Evolutionary conservation across 345 rosid genomes (phyloP), one percentile per base, ranked within the genome.

Genomic region (Dovyalis caffra): DNA sequence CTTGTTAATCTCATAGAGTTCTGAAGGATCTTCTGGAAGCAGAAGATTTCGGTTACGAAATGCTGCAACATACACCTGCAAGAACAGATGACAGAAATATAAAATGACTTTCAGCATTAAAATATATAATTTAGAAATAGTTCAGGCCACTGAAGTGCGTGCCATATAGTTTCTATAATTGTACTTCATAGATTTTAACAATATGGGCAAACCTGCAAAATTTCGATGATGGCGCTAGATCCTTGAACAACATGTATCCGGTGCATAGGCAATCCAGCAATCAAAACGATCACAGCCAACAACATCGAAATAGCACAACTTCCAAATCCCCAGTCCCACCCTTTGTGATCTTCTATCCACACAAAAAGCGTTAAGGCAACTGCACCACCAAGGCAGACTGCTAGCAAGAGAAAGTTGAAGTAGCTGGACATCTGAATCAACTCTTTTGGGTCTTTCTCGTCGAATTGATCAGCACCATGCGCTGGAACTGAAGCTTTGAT

Each of bases 391-490:
- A 72, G 0, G 70, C 88, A 85, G 3, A 84, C 0, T 1, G 78
- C 78, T 2, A 88, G 71, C 83, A 88, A 58, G 57, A 88, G 43
- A 67, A 11, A 74, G 71, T 90, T 90, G 81, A 88, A 88, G 84
- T 75, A 88, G 80, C 83, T 87, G 57, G 94, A 88, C 89, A 86
- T 84, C 28, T 72, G 76, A 75, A 45, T 79, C 29, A 81, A 80
- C 80, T 90, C 92, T 65, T 14, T 51, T 0, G 83, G 81, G 75
- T 88, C 92, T 78, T 84, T 80, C 61, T 82, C 86, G 5, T 88
- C 85, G 60, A 87, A 87, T 65, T 90, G 90, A 79, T 88, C 92
- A 2, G 94, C 90, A 14, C 94, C 92, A 45, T 85, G 86, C 5
- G 90, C 12, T 2, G 89, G 89, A 23, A 88, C 43, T 3, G 82